Percentiles rank a stretch among this genome's conserved stretches.
Conservation (phyloP, 2,329 filamentous ascomycete species). For the Ambrosiella cleistominuta region DNA sequence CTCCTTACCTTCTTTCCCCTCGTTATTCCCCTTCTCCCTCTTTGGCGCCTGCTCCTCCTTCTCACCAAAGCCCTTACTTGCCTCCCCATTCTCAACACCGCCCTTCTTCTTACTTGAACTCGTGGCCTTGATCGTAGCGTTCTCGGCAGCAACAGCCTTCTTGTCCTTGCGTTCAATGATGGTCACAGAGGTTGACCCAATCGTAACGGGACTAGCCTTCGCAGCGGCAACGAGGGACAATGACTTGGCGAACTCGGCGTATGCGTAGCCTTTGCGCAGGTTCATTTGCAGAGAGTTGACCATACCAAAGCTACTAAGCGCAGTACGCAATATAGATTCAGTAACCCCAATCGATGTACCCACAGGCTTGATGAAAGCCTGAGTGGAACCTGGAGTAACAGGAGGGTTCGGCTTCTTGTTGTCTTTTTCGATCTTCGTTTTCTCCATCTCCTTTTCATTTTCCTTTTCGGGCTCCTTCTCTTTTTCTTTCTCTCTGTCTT, state of each 20-base stretch:
- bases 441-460: neutral
- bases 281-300: slow-evolving; percentile 78
- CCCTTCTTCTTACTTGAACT: neutral
- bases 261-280: slow-evolving; percentile 85
- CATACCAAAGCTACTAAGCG: slow-evolving; percentile 55
- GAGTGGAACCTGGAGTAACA: slow-evolving; percentile 33
- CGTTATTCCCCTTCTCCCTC: slow-evolving; percentile 17
- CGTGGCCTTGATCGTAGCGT: slow-evolving; percentile 13
- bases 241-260: slow-evolving; percentile 69
- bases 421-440: neutral
- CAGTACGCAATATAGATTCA: slow-evolving; percentile 57
- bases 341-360: slow-evolving; percentile 87
- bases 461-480: neutral
- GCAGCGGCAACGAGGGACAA: slow-evolving; percentile 62
- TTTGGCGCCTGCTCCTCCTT: slow-evolving; percentile 14
- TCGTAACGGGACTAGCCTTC: slow-evolving; percentile 59
- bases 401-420: slow-evolving; percentile 9
- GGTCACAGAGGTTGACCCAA: slow-evolving; percentile 74
- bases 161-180: slow-evolving; percentile 66
- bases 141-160: slow-evolving; percentile 19
- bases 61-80: slow-evolving; percentile 1
- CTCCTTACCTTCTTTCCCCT: slow-evolving; percentile 15
- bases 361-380: slow-evolving; percentile 64
- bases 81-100: neutral
- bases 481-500: neutral